Evolutionary conservation across 2,329 filamentous ascomycete species (phyloP).

Genomic region (Dichotomopilus funicola): DNA sequence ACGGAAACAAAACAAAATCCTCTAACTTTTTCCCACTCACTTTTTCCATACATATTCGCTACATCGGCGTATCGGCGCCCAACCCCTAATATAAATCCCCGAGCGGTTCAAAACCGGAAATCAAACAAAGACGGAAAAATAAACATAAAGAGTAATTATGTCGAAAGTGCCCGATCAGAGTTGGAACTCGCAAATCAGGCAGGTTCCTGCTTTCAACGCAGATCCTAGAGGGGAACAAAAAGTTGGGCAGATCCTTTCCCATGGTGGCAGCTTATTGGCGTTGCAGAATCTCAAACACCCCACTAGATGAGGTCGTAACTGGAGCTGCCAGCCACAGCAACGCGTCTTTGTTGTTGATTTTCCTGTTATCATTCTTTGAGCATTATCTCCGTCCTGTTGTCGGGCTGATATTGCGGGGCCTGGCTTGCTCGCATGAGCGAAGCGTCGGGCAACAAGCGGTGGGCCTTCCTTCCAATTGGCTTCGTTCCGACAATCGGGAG

Average conservation of each 20-base stretch:
- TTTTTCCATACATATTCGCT: not conserved
- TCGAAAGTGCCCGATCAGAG: too few relatives aligned
- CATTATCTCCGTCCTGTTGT: not conserved
- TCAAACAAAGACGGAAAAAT: too few relatives aligned
- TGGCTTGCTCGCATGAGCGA: not conserved
- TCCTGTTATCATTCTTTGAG: too few relatives aligned
- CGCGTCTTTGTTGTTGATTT: constrained; percentile 1
- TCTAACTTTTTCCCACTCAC: not conserved
- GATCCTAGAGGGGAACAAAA: not conserved
- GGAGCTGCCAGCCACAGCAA: constrained; percentile 6
- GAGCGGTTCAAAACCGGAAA: too few relatives aligned
- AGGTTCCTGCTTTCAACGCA: not conserved
- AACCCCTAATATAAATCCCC: too few relatives aligned
- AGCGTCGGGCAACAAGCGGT: not conserved
- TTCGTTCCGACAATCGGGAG: too few relatives aligned
- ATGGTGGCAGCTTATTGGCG: not conserved
- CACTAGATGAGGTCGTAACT: constrained; percentile 2
- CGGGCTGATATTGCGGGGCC: not conserved
- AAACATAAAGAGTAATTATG: too few relatives aligned
- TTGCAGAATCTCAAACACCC: not conserved
- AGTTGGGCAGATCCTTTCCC: constrained; percentile 1
- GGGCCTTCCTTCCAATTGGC: too few relatives aligned
- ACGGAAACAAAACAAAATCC: constrained; percentile 7
- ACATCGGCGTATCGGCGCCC: too few relatives aligned
- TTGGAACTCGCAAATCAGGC: not conserved